These are phyloP conservation scores for Lipomyces yamanashiensis DNA, from an alignment of 805 yeast species.

Conservation along the genomic window DNA sequence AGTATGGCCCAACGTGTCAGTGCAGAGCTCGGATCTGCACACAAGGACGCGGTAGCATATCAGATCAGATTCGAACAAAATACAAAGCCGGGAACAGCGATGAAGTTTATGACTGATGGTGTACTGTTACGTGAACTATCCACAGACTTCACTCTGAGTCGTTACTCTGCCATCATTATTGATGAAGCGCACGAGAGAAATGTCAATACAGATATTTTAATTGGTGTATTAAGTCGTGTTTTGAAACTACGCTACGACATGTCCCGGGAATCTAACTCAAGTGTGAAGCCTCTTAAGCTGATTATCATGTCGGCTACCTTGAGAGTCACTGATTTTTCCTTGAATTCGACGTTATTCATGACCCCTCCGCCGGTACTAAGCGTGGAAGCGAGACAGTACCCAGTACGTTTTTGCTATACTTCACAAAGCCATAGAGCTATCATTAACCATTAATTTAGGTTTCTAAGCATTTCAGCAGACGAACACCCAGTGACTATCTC, in stretches of 20 bases:
- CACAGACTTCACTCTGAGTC: conserved; percentile 76
- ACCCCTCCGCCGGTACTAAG: conserved; percentile 84
- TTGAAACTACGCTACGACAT: conserved; percentile 64
- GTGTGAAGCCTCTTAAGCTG: conserved; percentile 70
- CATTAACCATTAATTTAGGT: conserved; percentile 49
- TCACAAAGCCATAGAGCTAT: not conserved
- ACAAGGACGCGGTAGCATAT: conserved; percentile 71
- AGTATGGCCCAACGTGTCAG: conserved; percentile 86
- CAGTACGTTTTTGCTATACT: conserved; percentile 44
- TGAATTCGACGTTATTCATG: conserved; percentile 68
- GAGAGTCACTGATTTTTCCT: conserved; percentile 90
- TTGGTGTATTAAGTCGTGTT: conserved; percentile 92
- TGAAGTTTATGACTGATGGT: conserved; percentile 95
- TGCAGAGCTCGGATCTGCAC: conserved; percentile 71
- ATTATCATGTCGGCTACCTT: conserved; percentile 97
- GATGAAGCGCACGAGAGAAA: conserved; percentile 99
- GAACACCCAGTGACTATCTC: conserved; percentile 75
- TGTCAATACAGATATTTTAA: conserved; percentile 91
- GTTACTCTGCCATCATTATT: conserved; percentile 83
- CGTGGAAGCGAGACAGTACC: conserved; percentile 91
- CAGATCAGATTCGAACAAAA: conserved; percentile 82
- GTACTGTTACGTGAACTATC: conserved; percentile 91
- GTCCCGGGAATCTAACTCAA: conserved; percentile 47
- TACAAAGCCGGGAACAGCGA: conserved; percentile 64
- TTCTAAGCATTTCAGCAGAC: conserved; percentile 82